Evolutionary conservation across 2,329 filamentous ascomycete species (phyloP).

Genomic region (Beauveria pseudobassiana): DNA sequence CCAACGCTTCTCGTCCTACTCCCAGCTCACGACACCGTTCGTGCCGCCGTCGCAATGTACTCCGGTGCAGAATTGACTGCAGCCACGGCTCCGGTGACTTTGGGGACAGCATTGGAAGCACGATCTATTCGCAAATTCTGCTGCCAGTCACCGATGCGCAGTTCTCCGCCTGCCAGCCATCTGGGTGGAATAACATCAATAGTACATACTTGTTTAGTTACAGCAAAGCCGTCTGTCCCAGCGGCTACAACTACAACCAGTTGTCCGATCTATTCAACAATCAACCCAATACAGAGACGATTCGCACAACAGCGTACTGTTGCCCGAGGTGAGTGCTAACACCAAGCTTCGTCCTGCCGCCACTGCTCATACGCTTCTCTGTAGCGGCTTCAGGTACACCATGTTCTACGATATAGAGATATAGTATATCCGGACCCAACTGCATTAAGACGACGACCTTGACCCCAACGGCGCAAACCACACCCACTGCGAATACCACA

Average conservation of each 20-base stretch:
- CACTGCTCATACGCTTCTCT: neutral
- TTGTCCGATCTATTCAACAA: slow-evolving; percentile 3
- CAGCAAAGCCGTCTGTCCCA: slow-evolving; percentile 8
- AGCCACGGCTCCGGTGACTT: neutral
- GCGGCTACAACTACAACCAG: slow-evolving; percentile 8
- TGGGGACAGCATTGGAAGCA: neutral
- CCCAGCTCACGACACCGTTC: slow-evolving; percentile 6
- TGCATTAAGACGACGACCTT: neutral
- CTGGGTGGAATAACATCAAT: slow-evolving; percentile 4
- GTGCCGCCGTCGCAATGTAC: slow-evolving; percentile 3
- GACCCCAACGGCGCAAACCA: neutral
- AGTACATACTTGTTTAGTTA: neutral
- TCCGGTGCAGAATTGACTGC: slow-evolving; percentile 4
- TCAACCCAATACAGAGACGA: slow-evolving; percentile 1
- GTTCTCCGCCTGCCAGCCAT: slow-evolving; percentile 7
- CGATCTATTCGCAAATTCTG: slow-evolving; percentile 1
- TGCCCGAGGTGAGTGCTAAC: slow-evolving; percentile 3
- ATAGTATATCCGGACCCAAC: neutral
- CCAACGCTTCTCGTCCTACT: neutral
- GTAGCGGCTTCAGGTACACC: slow-evolving; percentile 3
- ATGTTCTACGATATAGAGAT: neutral
- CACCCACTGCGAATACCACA: neutral
- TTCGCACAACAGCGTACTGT: slow-evolving; percentile 8
- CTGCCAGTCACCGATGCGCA: slow-evolving; percentile 3
- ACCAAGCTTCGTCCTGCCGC: neutral